A percentile compares a stretch with the other conserved stretches of the same genome.
Evolutionary conservation across 257 asterid species (phyloP).

Genomic region (Apocynum venetum): DNA sequence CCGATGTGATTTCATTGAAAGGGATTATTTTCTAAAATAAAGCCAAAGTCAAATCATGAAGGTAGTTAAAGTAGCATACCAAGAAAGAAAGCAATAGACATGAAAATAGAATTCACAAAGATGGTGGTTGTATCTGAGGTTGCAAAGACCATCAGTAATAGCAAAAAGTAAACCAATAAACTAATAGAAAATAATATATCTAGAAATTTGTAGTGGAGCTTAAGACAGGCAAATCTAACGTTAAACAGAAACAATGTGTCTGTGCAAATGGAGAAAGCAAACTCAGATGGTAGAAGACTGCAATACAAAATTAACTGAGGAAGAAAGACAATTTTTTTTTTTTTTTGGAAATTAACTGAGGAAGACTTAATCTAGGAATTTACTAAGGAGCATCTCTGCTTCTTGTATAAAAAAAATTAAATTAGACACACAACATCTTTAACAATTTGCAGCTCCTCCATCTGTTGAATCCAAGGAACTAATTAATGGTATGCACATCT

Average conservation of each 20-base stretch:
- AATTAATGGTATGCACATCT: not conserved
- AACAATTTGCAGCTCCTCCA: not conserved
- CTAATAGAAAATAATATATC: not conserved
- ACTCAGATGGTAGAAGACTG: not conserved
- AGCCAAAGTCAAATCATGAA: constrained; percentile 16
- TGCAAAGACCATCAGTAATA: not conserved
- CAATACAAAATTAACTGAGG: not conserved
- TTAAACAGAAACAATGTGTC: not conserved
- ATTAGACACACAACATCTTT: not conserved
- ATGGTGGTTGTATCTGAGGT: not conserved
- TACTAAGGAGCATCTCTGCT: not conserved
- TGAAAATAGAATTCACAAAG: not conserved
- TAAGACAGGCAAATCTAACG: not conserved
- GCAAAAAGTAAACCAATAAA: not conserved
- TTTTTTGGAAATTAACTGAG: not conserved
- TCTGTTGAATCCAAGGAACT: not conserved
- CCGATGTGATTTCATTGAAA: constrained; percentile 69
- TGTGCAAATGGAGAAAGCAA: not conserved
- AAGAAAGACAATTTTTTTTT: not conserved
- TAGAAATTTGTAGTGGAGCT: not conserved
- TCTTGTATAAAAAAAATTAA: not conserved
- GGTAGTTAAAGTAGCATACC: not conserved
- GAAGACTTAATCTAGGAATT: not conserved
- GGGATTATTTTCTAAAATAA: constrained; percentile 66
- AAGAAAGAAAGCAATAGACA: not conserved